Percentiles rank a stretch among this genome's conserved stretches.
Conservation (phyloP, 768 basidiomycete genomes). For the Austroboletus eburneus region DNA sequence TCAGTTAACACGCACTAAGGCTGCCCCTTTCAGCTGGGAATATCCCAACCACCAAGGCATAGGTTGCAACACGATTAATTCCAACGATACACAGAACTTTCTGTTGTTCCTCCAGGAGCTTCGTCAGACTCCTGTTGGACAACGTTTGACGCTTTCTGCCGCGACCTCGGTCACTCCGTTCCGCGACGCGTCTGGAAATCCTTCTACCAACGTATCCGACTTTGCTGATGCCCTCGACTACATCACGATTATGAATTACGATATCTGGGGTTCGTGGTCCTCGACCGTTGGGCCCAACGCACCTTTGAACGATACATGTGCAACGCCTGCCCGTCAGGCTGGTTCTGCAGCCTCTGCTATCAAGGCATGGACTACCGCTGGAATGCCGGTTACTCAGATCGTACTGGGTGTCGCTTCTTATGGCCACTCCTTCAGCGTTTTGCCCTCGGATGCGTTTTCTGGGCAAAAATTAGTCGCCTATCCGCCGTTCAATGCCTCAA, state of each 20-base stretch:
- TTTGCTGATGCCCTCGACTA: constrained; percentile 71
- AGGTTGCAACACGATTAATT: constrained; percentile 56
- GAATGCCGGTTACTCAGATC: constrained; percentile 65
- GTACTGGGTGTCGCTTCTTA: constrained; percentile 80
- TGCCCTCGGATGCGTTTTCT: constrained; percentile 34
- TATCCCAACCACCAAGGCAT: constrained; percentile 65
- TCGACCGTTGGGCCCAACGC: constrained; percentile 71
- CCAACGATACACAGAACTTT: constrained; percentile 70
- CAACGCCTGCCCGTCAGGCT: constrained; percentile 47
- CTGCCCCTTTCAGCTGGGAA: constrained; percentile 63
- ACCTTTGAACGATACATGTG: constrained; percentile 76
- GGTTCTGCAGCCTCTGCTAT: constrained; percentile 79
- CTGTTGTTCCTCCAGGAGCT: constrained; percentile 71
- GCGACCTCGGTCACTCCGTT: constrained; percentile 69
- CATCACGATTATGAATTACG: constrained; percentile 65
- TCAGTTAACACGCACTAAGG: not conserved
- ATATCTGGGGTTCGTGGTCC: constrained; percentile 51
- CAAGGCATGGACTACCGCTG: constrained; percentile 66
- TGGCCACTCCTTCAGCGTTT: constrained; percentile 66
- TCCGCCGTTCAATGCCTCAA: constrained; percentile 44
- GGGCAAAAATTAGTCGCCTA: constrained; percentile 39
- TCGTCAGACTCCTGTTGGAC: constrained; percentile 46
- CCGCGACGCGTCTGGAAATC: constrained; percentile 51
- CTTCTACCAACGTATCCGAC: constrained; percentile 62
- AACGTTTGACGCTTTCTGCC: constrained; percentile 61